Base-by-base conservation (phyloP, 352 stramenopile genomes). In the Globisporangium iwayamae region DNA sequence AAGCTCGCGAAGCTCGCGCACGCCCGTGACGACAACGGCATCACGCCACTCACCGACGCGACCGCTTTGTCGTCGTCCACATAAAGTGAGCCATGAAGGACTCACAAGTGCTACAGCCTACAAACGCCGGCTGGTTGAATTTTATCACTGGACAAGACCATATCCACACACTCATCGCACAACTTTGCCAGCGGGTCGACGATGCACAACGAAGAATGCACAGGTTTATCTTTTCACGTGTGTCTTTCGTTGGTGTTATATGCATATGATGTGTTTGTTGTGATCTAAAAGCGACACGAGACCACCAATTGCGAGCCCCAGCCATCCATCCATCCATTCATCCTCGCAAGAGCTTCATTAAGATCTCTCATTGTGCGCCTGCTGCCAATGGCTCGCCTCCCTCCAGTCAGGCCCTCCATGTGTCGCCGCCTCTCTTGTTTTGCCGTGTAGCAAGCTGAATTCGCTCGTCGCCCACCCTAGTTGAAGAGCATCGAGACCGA, bases 401-500 rank as follows among this genome's bases (percentile, higher is more conserved):
- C 41, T 47, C 41, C 18, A 47, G 16, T 22, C 14, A 13, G 22
- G 0, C 2, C 16, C 41, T 22, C 16, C 41, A 5, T 47, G 41
- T 20, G 14, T 22, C 36, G 36, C 11, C 36, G 41, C 41, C 41
- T 47, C 41, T 47, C 14, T 16, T 22, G 13, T 22, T 20, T 20
- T 20, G 41, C 6, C 14, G 22, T 47, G 41, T 20, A 22, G 6
- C 41, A 9, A 36, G 32, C 32, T 36, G 32, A 9, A 36, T 5
- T 56, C 16, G 4, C 18, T 59, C 30, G 45, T 11, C 36, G 11
- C 10, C 36, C 36, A 41, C 36, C 74, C 72, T 98, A 99, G 76
- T 99, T 98, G 81, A 99, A 99, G 34, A 99, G 90, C 73, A 98
- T 97, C 39, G 97, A 99, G 63, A 99, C 98, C 71, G 95, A 99